phyloP scores from a whole-genome alignment of 2,329 filamentous ascomycete species.

The Cercospora zeina region DNA sequence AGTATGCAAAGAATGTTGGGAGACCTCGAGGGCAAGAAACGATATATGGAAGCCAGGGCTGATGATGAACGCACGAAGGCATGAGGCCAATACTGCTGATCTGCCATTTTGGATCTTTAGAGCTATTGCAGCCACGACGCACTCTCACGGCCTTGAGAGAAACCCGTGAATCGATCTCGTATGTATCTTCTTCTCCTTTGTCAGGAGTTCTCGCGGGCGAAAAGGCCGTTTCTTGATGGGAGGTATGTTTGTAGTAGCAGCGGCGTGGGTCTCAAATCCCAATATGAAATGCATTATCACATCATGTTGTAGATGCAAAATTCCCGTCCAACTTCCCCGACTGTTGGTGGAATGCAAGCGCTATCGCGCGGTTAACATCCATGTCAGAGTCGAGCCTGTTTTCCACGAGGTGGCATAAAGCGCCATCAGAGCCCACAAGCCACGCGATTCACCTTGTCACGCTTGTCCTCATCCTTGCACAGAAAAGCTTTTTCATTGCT shows the following conservation, averaged over 20 bases:
- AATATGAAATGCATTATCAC: too few species aligned
- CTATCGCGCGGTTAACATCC: not conserved
- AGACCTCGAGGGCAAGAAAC: not conserved
- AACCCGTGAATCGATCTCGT: not conserved
- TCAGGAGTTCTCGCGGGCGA: not conserved
- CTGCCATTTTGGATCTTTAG: not conserved
- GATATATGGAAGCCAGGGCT: not conserved
- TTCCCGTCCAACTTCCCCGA: not conserved
- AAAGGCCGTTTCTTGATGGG: not conserved
- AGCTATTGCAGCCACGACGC: not conserved
- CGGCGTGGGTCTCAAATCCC: too few species aligned
- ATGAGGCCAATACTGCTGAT: not conserved
- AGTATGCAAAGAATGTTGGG: constrained; percentile 21
- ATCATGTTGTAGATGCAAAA: too few species aligned
- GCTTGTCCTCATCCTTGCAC: not conserved
- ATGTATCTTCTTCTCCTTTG: not conserved
- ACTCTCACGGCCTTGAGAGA: constrained; percentile 10
- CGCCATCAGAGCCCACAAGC: not conserved
- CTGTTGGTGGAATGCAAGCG: not conserved
- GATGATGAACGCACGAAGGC: not conserved
- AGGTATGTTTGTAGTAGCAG: too few species aligned
- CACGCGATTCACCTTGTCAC: not conserved
- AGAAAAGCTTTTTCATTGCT: not conserved
- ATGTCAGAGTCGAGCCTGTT: not conserved
- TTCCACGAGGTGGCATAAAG: not conserved